Conservation (phyloP, 768 basidiomycete species). For the Phallus indusiatus region DNA sequence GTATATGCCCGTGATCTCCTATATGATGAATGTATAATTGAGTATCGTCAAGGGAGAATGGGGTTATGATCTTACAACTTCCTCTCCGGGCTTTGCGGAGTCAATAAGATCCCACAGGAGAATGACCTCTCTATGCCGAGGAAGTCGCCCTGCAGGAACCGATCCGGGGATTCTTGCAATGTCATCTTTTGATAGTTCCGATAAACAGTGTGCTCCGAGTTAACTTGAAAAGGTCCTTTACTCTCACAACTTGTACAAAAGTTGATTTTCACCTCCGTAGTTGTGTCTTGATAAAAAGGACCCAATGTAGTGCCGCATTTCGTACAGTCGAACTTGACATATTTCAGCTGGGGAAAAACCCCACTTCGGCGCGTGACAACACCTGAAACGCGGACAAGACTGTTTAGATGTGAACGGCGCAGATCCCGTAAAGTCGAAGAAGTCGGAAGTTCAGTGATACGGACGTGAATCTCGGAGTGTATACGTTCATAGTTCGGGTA, state of each 20-base stretch:
- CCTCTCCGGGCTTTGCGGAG: conserved; percentile 95
- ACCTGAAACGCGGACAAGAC: conserved; percentile 88
- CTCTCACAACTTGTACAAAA: conserved; percentile 93
- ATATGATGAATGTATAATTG: conserved; percentile 8
- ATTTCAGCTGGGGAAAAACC: conserved; percentile 98
- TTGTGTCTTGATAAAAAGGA: conserved; percentile 96
- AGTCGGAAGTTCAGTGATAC: conserved; percentile 89
- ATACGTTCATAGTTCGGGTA: conserved; percentile 96
- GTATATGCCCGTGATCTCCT: conserved; percentile 98
- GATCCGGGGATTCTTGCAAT: conserved; percentile 96
- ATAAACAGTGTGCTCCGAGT: conserved; percentile 98
- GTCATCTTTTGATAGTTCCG: conserved; percentile 99
- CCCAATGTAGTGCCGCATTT: conserved; percentile 93
- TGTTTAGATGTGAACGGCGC: conserved; percentile 86
- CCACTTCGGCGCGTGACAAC: conserved; percentile 94
- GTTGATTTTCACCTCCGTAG: conserved; percentile 86
- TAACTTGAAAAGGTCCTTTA: conserved; percentile 91
- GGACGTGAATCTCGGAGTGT: conserved; percentile 95
- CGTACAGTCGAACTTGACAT: conserved; percentile 96
- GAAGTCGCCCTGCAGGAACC: conserved; percentile 94
- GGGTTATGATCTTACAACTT: conserved; percentile 56
- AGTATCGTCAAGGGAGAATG: background rate
- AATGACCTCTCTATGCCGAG: conserved; percentile 93
- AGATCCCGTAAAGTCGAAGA: conserved; percentile 88
- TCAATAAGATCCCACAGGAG: conserved; percentile 98